Evolutionary conservation across 169 alveolate genomes (phyloP), one percentile per base, ranked within the genome.

Genomic region (Plasmodium coatneyi): DNA sequence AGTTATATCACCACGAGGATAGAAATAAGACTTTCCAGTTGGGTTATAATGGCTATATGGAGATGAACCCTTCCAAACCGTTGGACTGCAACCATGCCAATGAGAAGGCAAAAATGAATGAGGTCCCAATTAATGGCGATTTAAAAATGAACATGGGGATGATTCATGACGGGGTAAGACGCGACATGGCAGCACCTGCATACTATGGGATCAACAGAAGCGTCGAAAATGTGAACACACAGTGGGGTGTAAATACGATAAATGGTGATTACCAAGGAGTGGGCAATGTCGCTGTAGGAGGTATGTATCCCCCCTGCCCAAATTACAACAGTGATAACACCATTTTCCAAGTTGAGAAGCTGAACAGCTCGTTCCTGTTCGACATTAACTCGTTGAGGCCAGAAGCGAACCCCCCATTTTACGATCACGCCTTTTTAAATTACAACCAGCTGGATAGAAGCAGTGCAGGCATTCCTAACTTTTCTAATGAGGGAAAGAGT

Each of bases 361-460:
- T 86, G 14, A 83, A 83, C 30, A 86, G 71, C 80, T 86, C 93
- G 14, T 76, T 49, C 80, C 10, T 86, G 25, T 54, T 78, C 49
- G 30, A 56, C 70, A 74, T 86, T 32, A 86, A 86, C 46, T 25
- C 93, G 9, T 14, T 86, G 34, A 74, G 80, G 25, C 93, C 54
- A 6, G 82, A 76, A 6, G 70, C 22, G 25, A 74, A 49, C 41
- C 6, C 93, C 30, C 70, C 82, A 25, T n/a, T 83, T 70, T 36
- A 25, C 34, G 34, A 83, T 43, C 22, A 39, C 46, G n/a, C 81
- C 12, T n/a, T 34, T 71, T 41, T 83, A 71, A 83, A 83, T 72
- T 83, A 83, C 56, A 83, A 83, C 46, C 16, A 41, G 76, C 5
- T 83, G 19, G 83, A 71, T 25, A 46, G 71, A 43, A 79, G 30